Conservation (phyloP, 108 stramenopile species). For the Pseudonitzschia pungens region DNA sequence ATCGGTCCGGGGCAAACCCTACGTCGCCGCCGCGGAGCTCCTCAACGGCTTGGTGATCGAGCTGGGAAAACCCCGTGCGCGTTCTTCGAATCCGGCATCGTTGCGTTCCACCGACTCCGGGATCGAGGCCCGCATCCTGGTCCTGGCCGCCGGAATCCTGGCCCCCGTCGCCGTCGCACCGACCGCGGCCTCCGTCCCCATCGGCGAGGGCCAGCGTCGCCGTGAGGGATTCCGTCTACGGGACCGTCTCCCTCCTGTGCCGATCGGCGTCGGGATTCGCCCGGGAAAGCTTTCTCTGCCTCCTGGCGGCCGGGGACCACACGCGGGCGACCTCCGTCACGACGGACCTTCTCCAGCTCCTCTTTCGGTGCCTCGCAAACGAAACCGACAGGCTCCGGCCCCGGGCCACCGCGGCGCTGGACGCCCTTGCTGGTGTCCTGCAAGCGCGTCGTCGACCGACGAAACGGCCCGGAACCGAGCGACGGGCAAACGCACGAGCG, state of each 20-base stretch:
- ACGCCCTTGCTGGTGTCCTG: slow-evolving; percentile 67
- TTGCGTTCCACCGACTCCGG: neutral
- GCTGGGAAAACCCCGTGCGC: slow-evolving; percentile 1
- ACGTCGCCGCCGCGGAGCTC: slow-evolving; percentile 56
- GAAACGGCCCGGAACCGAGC: neutral
- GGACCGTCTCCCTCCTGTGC: slow-evolving; percentile 58
- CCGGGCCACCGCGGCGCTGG: slow-evolving; percentile 70
- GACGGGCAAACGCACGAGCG: neutral
- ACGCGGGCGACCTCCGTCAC: neutral
- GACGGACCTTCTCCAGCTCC: slow-evolving; percentile 25
- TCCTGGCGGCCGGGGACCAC: slow-evolving; percentile 4
- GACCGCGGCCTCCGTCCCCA: slow-evolving; percentile 18
- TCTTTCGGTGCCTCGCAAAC: slow-evolving; percentile 71
- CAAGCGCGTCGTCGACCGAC: slow-evolving; percentile 41
- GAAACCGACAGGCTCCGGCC: slow-evolving; percentile 72
- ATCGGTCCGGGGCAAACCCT: slow-evolving; percentile 30
- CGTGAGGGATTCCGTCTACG: slow-evolving; percentile 74
- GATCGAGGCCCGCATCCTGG: neutral
- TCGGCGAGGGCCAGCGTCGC: slow-evolving; percentile 32
- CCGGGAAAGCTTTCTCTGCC: slow-evolving; percentile 26
- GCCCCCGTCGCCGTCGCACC: slow-evolving; percentile 37
- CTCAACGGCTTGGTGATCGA: slow-evolving; percentile 61
- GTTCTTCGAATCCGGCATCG: neutral
- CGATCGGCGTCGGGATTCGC: slow-evolving; percentile 44
- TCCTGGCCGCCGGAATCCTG: slow-evolving; percentile 15